Percentiles rank a stretch among this genome's conserved stretches.
These are phyloP conservation scores for Leccinum fibrillosum DNA, from an alignment of 768 basidiomycete genomes.

Conservation along the genomic window DNA sequence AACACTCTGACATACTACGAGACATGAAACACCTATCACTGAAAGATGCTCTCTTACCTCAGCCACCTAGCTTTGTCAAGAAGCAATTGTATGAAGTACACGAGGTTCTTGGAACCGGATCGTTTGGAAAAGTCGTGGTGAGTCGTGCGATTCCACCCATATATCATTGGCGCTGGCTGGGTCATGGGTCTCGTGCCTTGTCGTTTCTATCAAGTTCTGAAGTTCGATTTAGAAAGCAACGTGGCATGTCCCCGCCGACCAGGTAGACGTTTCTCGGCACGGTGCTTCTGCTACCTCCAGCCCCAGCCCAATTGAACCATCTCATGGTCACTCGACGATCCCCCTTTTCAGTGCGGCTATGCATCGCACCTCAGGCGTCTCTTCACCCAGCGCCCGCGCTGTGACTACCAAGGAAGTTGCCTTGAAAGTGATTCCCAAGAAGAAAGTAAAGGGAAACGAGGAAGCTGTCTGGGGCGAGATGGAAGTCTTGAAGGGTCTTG, in stretches of 20 bases:
- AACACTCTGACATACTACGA: not conserved
- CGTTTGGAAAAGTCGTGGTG: slow-evolving; percentile 90
- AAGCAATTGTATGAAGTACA: slow-evolving; percentile 80
- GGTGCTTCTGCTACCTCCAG: slow-evolving; percentile 48
- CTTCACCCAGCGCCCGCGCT: slow-evolving; percentile 25
- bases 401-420: slow-evolving; percentile 70
- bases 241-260: slow-evolving; percentile 71
- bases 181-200: slow-evolving; percentile 4
- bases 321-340: slow-evolving; percentile 24
- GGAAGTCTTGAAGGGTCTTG: slow-evolving; percentile 83
- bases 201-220: not conserved
- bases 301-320: slow-evolving; percentile 18
- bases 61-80: slow-evolving; percentile 83
- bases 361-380: slow-evolving; percentile 19
- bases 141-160: slow-evolving; percentile 23
- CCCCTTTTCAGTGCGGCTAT: slow-evolving; percentile 27
- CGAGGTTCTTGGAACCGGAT: slow-evolving; percentile 72
- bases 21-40: slow-evolving; percentile 35
- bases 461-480: slow-evolving; percentile 89
- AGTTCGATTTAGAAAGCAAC: slow-evolving; percentile 53
- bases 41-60: slow-evolving; percentile 66
- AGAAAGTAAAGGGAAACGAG: slow-evolving; percentile 92
- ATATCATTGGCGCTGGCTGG: not conserved
- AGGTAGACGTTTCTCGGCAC: slow-evolving; percentile 50
- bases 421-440: slow-evolving; percentile 90